A percentile compares a stretch with the other conserved stretches of the same genome.
phyloP scores from a whole-genome alignment of 139 green algal genomes.

The Ulvella scutata region DNA sequence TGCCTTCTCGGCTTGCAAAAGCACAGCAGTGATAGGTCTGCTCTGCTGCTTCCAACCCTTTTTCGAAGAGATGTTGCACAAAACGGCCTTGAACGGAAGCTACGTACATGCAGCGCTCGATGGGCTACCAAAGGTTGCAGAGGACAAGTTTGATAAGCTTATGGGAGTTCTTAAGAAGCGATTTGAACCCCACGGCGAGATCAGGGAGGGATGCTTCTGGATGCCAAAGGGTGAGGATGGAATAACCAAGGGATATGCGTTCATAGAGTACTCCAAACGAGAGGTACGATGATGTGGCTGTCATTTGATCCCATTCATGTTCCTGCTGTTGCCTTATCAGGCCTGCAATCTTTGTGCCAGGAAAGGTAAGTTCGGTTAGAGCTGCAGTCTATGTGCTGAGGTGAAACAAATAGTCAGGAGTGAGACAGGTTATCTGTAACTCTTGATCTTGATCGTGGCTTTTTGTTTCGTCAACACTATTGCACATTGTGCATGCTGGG shows the following conservation, averaged over 20 bases:
- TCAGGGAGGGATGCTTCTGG: slow-evolving; percentile 21
- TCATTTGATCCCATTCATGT: no score
- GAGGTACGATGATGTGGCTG: no score
- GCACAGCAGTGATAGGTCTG: neutral
- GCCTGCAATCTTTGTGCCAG: no score
- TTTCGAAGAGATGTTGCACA: neutral
- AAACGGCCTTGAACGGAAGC: neutral
- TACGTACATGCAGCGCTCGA: slow-evolving; percentile 68
- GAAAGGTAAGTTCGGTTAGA: no score
- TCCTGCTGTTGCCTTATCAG: no score
- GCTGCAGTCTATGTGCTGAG: no score
- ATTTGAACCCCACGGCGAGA: slow-evolving; percentile 61
- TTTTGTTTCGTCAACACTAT: no score
- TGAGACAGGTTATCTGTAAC: no score
- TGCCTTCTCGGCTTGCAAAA: neutral
- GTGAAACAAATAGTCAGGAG: no score
- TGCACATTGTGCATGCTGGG: no score
- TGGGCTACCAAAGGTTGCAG: slow-evolving; percentile 70
- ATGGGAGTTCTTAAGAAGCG: slow-evolving; percentile 75
- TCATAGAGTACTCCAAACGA: neutral
- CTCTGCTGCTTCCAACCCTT: neutral
- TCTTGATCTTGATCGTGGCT: no score
- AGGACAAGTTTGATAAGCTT: slow-evolving; percentile 94
- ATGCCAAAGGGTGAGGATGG: neutral
- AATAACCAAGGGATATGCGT: neutral